phyloP scores from a whole-genome alignment of 352 stramenopile species.

The Phytophthora ramorum region DNA sequence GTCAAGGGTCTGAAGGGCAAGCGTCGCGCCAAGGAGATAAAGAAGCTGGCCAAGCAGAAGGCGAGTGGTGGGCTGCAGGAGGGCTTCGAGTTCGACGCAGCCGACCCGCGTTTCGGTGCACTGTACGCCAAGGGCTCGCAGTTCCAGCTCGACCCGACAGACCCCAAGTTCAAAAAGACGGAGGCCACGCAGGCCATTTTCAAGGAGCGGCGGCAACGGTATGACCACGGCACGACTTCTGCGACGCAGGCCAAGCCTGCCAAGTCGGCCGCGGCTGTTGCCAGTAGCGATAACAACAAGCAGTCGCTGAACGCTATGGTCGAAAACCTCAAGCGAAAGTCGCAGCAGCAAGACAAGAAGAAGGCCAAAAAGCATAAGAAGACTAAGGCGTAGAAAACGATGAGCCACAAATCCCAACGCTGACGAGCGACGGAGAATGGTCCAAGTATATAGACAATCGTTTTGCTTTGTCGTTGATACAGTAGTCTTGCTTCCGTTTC shows the following conservation, averaged over 20 bases:
- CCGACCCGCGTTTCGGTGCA: constrained; percentile 75
- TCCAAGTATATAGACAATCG: constrained; percentile 18
- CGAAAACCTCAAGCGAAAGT: constrained; percentile 87
- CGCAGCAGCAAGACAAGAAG: constrained; percentile 48
- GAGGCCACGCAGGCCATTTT: constrained; percentile 85
- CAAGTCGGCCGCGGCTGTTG: constrained; percentile 18
- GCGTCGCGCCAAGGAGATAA: constrained; percentile 77
- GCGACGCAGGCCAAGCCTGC: background rate
- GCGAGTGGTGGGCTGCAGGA: constrained; percentile 63
- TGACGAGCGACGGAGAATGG: background rate
- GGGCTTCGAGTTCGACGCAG: constrained; percentile 79
- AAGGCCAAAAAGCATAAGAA: constrained; percentile 70
- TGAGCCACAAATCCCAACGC: background rate
- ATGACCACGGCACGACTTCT: constrained; percentile 39
- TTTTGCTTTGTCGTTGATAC: constrained; percentile 16
- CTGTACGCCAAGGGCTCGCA: constrained; percentile 80
- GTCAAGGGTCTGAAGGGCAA: constrained; percentile 80
- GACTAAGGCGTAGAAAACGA: constrained; percentile 37
- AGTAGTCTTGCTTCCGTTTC: constrained; percentile 9
- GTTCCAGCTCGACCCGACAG: constrained; percentile 86
- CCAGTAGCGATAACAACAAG: constrained; percentile 31
- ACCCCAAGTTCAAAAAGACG: constrained; percentile 86
- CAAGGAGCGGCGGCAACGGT: constrained; percentile 74
- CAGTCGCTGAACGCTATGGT: constrained; percentile 73
- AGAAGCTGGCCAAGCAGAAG: constrained; percentile 68